Base-by-base conservation (phyloP, 768 basidiomycete genomes). In the Mrakia hoshinonis region DNA sequence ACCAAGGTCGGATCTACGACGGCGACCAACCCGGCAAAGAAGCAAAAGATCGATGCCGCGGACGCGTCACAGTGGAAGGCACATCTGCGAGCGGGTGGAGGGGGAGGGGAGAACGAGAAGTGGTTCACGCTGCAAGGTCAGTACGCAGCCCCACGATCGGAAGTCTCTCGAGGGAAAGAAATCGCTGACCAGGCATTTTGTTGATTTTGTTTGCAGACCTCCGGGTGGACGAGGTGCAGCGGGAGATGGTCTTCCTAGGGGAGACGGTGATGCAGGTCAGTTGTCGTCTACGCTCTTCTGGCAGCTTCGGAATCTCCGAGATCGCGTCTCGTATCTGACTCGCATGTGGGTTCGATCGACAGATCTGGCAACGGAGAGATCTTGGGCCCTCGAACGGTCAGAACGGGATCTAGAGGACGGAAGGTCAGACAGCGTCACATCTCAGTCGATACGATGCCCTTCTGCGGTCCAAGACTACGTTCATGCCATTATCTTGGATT, bases 221-320 rank as follows among this genome's bases (percentile, higher is more conserved):
- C 70, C 90, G 94, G 73, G 94, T 99, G 12, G 89, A 92, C 78
- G 94, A 98, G 77, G 90, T 91, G n/a, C 83, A 92, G 71, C 92
- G 90, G 80, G 92, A 96, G 78, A 93, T 99, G 91, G 95, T 99
- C 67, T 93, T 96, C 79, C 82, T 99, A 46, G 95, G 94, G 34
- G 96, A 98, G 79, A 91, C 89, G n/a, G 89, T 95, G 39, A 82
- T 99, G 64, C 96, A 99, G 85, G 93, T 93, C 67, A 70, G 79
- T 68, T 18, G 10, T 9, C 24, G 9, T 34, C 22, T 46, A 20
- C 24, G 3, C 26, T 47, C 18, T 66, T 48, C 15, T 34, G 48
- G 10, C 31, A 3, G 2, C 43, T 26, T 26, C 34, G 4, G 31
- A 22, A 6, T 34, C 49, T 34, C 43, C 1, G 2, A 11, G 2